These are phyloP conservation scores for Striga hermonthica DNA, from an alignment of 305 asterid species.

Conservation along the genomic window DNA sequence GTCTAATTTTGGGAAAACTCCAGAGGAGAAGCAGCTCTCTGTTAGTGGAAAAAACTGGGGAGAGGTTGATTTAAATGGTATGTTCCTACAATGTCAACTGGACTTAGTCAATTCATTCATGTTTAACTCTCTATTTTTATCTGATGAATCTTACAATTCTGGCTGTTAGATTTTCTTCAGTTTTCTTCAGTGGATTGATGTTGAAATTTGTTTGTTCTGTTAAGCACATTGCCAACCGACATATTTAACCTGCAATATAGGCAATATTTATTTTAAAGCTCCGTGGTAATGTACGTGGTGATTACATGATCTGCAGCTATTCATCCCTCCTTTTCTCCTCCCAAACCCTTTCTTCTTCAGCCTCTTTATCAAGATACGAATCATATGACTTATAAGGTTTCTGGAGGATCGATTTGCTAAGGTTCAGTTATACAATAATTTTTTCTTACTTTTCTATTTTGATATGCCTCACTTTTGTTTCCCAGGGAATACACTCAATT, in stretches of 20 bases:
- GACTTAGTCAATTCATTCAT: neutral
- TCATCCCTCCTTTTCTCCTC: neutral
- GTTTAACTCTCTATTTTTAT: slow-evolving; percentile 9
- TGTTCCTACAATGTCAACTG: slow-evolving; percentile 20
- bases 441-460: slow-evolving; percentile 6
- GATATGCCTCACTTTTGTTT: slow-evolving; percentile 22
- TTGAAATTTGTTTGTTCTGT: slow-evolving; percentile 7
- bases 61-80: slow-evolving; percentile 92
- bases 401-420: neutral
- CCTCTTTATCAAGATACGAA: neutral
- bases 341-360: neutral
- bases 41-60: slow-evolving; percentile 99
- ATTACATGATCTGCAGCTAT: too few relatives aligned
- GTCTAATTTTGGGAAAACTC: slow-evolving; percentile 56
- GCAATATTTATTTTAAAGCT: neutral
- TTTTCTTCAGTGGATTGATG: slow-evolving; percentile 11
- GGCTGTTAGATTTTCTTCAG: neutral
- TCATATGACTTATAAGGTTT: slow-evolving; percentile 3
- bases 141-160: neutral
- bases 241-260: slow-evolving; percentile 3
- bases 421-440: slow-evolving; percentile 4
- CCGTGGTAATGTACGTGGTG: too few relatives aligned
- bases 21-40: slow-evolving; percentile 94
- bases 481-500: slow-evolving; percentile 79
- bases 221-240: slow-evolving; percentile 11